These are phyloP conservation scores for Lentinus tigrinus DNA, from an alignment of 768 basidiomycete species.

Conservation along the genomic window DNA sequence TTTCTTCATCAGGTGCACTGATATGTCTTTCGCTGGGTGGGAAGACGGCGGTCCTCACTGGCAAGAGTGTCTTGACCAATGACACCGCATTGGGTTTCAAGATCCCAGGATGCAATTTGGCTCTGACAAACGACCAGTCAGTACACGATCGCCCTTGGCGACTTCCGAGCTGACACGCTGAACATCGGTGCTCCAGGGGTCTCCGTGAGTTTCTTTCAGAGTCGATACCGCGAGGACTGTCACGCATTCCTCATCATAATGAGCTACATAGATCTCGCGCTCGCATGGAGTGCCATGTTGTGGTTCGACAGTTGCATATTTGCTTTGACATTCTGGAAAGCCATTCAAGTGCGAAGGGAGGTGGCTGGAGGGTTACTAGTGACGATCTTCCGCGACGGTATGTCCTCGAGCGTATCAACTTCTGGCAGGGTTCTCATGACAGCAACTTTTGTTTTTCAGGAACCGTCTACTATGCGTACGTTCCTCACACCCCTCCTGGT, in stretches of 20 bases:
- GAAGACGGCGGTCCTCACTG: constrained; percentile 3
- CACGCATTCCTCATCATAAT: no score
- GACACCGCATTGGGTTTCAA: neutral
- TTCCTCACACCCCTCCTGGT: no score
- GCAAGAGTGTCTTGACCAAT: constrained; percentile 4
- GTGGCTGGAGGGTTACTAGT: neutral
- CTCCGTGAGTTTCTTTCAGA: no score
- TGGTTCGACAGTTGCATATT: constrained; percentile 7
- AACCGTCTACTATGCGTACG: constrained; percentile 10
- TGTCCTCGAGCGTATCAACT: neutral
- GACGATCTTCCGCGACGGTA: constrained; percentile 5
- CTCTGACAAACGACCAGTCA: constrained; percentile 10
- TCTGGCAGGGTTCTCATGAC: no score
- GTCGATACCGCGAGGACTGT: no score
- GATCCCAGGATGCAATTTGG: neutral
- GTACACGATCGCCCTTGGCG: neutral
- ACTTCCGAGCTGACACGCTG: no score
- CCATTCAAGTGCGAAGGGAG: constrained; percentile 5
- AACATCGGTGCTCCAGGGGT: no score
- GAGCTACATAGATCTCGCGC: constrained; percentile 12
- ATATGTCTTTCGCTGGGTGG: neutral
- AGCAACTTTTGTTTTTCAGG: neutral
- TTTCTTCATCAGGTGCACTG: neutral
- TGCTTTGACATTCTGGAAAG: constrained; percentile 2
- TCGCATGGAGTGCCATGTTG: constrained; percentile 4